Percentiles rank a stretch among this genome's conserved stretches.
Evolutionary conservation across 2,329 filamentous ascomycete genomes (phyloP).

Genomic region (Penicillium hesseltinei): DNA sequence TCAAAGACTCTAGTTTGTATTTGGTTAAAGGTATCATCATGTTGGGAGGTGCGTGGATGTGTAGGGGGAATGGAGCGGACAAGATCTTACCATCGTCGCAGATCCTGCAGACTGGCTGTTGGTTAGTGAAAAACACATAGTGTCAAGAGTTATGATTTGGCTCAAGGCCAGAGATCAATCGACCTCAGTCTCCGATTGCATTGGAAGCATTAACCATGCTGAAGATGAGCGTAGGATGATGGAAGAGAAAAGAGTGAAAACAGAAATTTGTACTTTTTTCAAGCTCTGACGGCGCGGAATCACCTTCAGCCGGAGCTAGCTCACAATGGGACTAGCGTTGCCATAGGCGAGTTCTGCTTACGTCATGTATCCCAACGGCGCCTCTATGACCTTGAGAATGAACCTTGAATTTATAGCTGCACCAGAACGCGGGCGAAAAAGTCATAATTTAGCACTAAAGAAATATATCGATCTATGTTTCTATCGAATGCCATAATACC

Average conservation of each 20-base stretch:
- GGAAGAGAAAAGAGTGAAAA: slow-evolving; percentile 20
- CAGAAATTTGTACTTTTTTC: slow-evolving; percentile 34
- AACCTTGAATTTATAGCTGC: not conserved
- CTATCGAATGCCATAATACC: no score
- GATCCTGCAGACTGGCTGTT: slow-evolving; percentile 5
- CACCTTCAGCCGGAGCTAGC: slow-evolving; percentile 30
- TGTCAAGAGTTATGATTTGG: not conserved
- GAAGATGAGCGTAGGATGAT: slow-evolving; percentile 19
- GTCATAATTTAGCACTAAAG: no score
- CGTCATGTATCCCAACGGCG: not conserved
- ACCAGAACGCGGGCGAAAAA: no score
- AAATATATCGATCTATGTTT: no score
- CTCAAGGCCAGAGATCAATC: not conserved
- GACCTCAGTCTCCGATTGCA: slow-evolving; percentile 8
- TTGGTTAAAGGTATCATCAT: slow-evolving; percentile 81
- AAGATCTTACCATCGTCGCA: slow-evolving; percentile 31
- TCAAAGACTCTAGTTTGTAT: slow-evolving; percentile 95
- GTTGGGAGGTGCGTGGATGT: slow-evolving; percentile 37
- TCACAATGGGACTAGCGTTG: slow-evolving; percentile 6
- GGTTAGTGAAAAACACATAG: slow-evolving; percentile 1
- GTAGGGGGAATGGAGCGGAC: slow-evolving; percentile 11
- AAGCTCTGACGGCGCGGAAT: slow-evolving; percentile 29
- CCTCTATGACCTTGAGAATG: not conserved
- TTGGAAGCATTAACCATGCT: slow-evolving; percentile 22
- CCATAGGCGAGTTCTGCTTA: slow-evolving; percentile 5